Evolutionary conservation across 805 yeast genomes (phyloP).

Genomic region (Kazachstania martiniae): DNA sequence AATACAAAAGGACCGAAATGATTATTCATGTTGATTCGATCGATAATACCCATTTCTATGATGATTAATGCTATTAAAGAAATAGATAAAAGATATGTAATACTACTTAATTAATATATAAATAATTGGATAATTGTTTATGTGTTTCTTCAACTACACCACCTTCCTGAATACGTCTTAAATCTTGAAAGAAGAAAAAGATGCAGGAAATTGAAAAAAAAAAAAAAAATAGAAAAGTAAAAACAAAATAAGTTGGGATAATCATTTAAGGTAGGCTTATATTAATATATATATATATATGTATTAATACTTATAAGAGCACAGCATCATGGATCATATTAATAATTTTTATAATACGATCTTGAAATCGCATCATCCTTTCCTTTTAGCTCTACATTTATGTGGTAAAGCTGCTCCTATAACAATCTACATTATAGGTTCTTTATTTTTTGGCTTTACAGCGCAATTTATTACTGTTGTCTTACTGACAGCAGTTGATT

Average conservation of each 20-base stretch:
- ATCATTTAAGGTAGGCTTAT: too few relatives aligned
- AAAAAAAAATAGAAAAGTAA: too few relatives aligned
- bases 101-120: too few relatives aligned
- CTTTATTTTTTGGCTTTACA: conserved; percentile 25
- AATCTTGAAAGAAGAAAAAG: conserved; percentile 25
- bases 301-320: too few relatives aligned
- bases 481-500: conserved; percentile 73
- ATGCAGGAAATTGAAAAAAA: background rate
- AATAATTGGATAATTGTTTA: background rate
- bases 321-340: conserved; percentile 19
- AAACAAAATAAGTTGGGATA: background rate
- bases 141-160: background rate
- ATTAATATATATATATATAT: too few relatives aligned
- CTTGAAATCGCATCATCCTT: conserved; percentile 27
- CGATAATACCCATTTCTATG: conserved; percentile 54
- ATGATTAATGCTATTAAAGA: too few relatives aligned
- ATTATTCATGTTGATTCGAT: conserved; percentile 52
- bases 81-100: too few relatives aligned
- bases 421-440: conserved; percentile 24
- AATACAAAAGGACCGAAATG: conserved; percentile 56
- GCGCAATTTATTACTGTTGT: conserved; percentile 65
- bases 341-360: conserved; percentile 26
- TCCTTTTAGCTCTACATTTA: conserved; percentile 22
- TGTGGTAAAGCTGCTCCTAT: conserved; percentile 25
- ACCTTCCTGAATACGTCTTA: background rate